A percentile compares a stretch with the other conserved stretches of the same genome.
phyloP scores from a whole-genome alignment of 179 eudicot genomes.

The Carnegiea gigantea region DNA sequence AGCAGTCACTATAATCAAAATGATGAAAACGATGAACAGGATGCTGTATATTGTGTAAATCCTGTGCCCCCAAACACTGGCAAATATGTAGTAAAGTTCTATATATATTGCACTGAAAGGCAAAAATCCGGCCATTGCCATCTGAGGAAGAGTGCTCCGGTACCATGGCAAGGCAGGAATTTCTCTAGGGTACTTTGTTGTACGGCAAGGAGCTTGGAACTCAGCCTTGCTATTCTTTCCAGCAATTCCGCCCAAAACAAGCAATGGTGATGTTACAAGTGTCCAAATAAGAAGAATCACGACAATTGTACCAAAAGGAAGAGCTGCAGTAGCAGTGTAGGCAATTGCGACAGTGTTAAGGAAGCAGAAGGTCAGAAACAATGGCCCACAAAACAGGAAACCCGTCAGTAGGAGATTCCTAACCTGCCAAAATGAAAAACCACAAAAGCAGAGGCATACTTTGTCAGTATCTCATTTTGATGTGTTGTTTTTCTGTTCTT shows the following conservation, averaged over 20 bases:
- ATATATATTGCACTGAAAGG: conserved; percentile 10
- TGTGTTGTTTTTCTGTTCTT: too few relatives aligned
- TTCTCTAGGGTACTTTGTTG: conserved; percentile 20
- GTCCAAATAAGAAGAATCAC: conserved; percentile 27
- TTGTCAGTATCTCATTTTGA: too few relatives aligned
- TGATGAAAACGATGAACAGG: conserved; percentile 14
- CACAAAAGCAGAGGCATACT: too few relatives aligned
- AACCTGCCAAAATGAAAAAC: conserved; percentile 11
- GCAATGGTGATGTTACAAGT: conserved; percentile 24
- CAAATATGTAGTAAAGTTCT: conserved; percentile 5
- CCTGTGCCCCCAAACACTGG: conserved; percentile 31
- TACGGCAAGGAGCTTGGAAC: conserved; percentile 30
- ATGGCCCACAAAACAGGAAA: conserved; percentile 24
- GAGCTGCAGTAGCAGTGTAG: background rate
- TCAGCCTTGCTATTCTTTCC: conserved; percentile 30
- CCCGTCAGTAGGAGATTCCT: conserved; percentile 26
- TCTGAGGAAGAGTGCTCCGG: conserved; percentile 1
- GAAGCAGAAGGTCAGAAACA: conserved; percentile 21
- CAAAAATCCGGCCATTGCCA: conserved; percentile 3
- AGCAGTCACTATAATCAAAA: conserved; percentile 24
- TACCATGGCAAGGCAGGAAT: background rate
- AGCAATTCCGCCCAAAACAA: conserved; percentile 28
- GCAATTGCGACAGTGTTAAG: conserved; percentile 2
- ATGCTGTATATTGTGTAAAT: conserved; percentile 28
- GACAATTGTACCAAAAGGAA: conserved; percentile 11